Percentiles rank a stretch among this genome's conserved stretches.
Conservation (phyloP, 1,284 basidiomycete species). For the Ustilago xerochloae region DNA sequence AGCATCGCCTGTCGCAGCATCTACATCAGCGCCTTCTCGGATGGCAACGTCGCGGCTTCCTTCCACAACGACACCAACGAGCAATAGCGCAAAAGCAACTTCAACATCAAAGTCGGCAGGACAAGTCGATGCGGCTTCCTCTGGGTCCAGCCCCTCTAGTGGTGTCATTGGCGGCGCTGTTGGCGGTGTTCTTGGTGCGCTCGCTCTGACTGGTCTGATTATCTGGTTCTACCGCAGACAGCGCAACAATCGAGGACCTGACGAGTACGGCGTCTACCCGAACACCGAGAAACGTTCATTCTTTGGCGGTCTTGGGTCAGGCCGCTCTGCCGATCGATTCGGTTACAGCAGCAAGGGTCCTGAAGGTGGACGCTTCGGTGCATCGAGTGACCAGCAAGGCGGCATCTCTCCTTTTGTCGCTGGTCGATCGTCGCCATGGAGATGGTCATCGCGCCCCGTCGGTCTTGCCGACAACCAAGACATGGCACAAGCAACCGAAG, state of each 20-base stretch:
- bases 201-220: conserved; percentile 11
- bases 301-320: conserved; percentile 29
- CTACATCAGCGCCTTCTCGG: conserved; percentile 10
- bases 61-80: not conserved
- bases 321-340: conserved; percentile 8
- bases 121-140: conserved; percentile 6
- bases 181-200: conserved; percentile 26
- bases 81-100: conserved; percentile 5
- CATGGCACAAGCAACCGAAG: conserved; percentile 2
- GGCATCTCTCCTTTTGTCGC: conserved; percentile 42
- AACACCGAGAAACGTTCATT: conserved; percentile 27
- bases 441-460: conserved; percentile 17
- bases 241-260: conserved; percentile 20
- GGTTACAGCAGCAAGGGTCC: conserved; percentile 5
- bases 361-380: conserved; percentile 11
- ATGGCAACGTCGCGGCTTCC: conserved; percentile 21
- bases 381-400: conserved; percentile 29
- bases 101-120: conserved; percentile 8
- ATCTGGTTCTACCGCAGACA: conserved; percentile 16
- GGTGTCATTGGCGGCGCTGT: conserved; percentile 33
- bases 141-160: conserved; percentile 4
- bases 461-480: conserved; percentile 18
- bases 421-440: conserved; percentile 26
- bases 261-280: conserved; percentile 39
- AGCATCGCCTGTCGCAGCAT: conserved; percentile 8